Base-by-base conservation (phyloP, 148 eudicot genomes). In the Chenopodium berlandieri region DNA sequence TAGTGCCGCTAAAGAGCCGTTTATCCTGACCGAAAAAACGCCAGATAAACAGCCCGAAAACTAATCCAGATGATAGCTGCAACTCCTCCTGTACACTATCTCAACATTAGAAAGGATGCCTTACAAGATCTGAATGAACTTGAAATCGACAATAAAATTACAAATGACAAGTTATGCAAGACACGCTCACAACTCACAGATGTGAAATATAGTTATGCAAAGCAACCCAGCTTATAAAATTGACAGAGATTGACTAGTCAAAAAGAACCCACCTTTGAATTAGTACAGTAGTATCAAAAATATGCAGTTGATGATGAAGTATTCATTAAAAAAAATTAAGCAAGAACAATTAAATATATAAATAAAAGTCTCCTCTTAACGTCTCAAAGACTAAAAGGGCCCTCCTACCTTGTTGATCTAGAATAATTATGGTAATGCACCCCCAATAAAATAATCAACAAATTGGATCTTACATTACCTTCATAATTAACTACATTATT, bases 391-490 rank as follows among this genome's bases (percentile, higher is more conserved):
- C 22, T 44, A 80, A 72, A 80, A 80, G 54, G 72, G 68, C 62
- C 64, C 76, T 19, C 73, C 34, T 4, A 73, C 76, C 14, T 74
- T 63, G 34, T 73, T 80, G 78, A 66, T 66, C 30, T 30, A 73
- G 50, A 54, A 25, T 54, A 32, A 74, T 64, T 66, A 81, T 48
- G 22, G 46, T 31, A 17, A 82, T 17, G 0, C 11, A 56, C 76
- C 70, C 80, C 70, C 60, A 76, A 52, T 76, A 37, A 30, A 69
- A 69, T 30, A 52, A 34, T 68, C 25, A 20, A 37, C 19, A 20
- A 52, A 76, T 58, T 70, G 48, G 79, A 82, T 82, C 79, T 76
- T 76, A 32, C 32, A 37, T 54, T 76, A 7, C 46, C 48, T 16
- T 6, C 34, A 75, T n/a, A 67, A 68, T 68, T 58, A 56, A 67